A percentile compares a stretch with the other conserved stretches of the same genome.
Evolutionary conservation across 306 rosid genomes (phyloP).

Genomic region (Quercus berberidifolia): DNA sequence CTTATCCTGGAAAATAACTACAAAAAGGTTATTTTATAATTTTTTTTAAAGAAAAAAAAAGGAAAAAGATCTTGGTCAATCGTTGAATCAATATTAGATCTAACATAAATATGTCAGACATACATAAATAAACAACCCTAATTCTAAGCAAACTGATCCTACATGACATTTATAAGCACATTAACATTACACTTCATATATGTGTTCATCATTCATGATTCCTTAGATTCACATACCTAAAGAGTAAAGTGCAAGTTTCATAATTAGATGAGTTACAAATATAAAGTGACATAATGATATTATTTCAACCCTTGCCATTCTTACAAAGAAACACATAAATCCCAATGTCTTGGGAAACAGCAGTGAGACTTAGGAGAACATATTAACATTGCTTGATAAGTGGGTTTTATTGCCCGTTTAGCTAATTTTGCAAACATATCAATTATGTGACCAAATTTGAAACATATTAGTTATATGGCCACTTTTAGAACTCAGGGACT

Average conservation of each 20-base stretch:
- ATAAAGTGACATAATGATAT: no score
- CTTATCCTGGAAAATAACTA: constrained; percentile 27
- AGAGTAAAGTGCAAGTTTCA: not conserved
- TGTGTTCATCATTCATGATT: not conserved
- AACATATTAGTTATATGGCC: no score
- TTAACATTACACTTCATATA: not conserved
- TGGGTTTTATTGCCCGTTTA: no score
- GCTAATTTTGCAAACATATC: no score
- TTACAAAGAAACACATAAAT: no score
- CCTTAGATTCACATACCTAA: not conserved
- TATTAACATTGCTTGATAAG: not conserved
- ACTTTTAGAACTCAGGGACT: no score
- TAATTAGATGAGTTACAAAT: no score
- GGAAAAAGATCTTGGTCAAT: not conserved
- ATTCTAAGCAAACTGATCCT: not conserved
- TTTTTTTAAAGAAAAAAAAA: not conserved
- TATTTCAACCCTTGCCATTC: no score
- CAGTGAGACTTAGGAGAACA: not conserved
- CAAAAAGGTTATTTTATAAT: not conserved
- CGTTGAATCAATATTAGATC: constrained; percentile 1
- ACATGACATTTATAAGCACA: not conserved
- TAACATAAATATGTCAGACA: not conserved
- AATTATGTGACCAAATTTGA: no score
- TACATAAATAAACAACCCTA: no score
- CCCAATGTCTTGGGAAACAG: not conserved